These are phyloP conservation scores for Torulaspora quercuum DNA, from an alignment of 805 yeast genomes.

Conservation along the genomic window DNA sequence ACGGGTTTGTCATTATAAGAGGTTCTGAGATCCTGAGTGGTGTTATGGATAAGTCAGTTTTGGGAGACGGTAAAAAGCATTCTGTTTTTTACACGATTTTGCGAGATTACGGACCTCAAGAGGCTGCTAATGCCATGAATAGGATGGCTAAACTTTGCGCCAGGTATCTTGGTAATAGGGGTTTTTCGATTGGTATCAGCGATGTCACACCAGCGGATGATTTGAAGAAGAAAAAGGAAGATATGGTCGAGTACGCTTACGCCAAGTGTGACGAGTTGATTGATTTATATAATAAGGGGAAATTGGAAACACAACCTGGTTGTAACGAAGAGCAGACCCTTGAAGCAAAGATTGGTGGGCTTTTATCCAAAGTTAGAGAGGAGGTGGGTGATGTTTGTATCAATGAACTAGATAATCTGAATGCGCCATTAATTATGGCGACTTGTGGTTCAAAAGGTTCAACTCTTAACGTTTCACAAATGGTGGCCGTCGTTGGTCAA, in stretches of 20 bases:
- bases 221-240: slow-evolving; percentile 73
- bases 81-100: slow-evolving; percentile 93
- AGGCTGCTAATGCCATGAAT: slow-evolving; percentile 95
- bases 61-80: slow-evolving; percentile 98
- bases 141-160: slow-evolving; percentile 99
- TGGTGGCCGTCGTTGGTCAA: slow-evolving; percentile 99
- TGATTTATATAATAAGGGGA: slow-evolving; percentile 71
- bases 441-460: slow-evolving; percentile 99
- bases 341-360: slow-evolving; percentile 96
- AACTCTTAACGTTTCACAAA: slow-evolving; percentile 94
- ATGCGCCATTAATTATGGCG: slow-evolving; percentile 98
- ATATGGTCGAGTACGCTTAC: slow-evolving; percentile 87
- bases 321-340: slow-evolving; percentile 97
- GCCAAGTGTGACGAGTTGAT: slow-evolving; percentile 88
- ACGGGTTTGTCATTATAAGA: slow-evolving; percentile 86
- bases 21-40: slow-evolving; percentile 89
- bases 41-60: slow-evolving; percentile 91
- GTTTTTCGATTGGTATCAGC: slow-evolving; percentile 94
- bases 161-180: slow-evolving; percentile 87
- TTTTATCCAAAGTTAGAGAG: slow-evolving; percentile 94
- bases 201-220: slow-evolving; percentile 93
- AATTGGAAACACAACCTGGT: slow-evolving; percentile 97
- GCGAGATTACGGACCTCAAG: slow-evolving; percentile 95
- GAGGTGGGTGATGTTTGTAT: slow-evolving; percentile 99
- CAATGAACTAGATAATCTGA: slow-evolving; percentile 78